Percentiles rank a stretch among this genome's conserved stretches.
Conservation (phyloP, 352 stramenopile species). For the Phytophthora crassamura region DNA sequence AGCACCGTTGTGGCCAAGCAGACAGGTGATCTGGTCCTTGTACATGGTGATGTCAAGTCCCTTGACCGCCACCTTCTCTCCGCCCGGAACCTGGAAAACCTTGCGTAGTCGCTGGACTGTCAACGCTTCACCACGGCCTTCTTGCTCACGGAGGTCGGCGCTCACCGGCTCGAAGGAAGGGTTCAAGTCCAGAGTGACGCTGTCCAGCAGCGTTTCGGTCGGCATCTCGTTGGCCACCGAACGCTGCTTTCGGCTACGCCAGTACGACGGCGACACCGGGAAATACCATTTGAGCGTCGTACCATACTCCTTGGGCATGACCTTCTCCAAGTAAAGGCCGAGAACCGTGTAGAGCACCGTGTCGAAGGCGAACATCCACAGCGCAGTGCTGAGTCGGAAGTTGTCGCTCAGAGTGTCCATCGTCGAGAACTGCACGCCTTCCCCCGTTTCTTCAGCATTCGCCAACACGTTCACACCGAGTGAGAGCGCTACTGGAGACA, state of each 20-base stretch:
- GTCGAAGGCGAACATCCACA: slow-evolving; percentile 87
- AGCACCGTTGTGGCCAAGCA: slow-evolving; percentile 82
- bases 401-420: slow-evolving; percentile 43
- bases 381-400: slow-evolving; percentile 52
- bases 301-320: slow-evolving; percentile 94
- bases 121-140: slow-evolving; percentile 54
- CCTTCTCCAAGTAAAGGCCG: slow-evolving; percentile 89
- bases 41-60: slow-evolving; percentile 84
- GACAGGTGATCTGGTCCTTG: slow-evolving; percentile 73
- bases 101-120: slow-evolving; percentile 71
- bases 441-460: slow-evolving; percentile 48
- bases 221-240: background rate
- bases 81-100: slow-evolving; percentile 79
- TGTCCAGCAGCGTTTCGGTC: slow-evolving; percentile 19
- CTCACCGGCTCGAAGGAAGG: slow-evolving; percentile 53
- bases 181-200: slow-evolving; percentile 50
- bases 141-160: slow-evolving; percentile 52
- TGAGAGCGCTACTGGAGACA: slow-evolving; percentile 63
- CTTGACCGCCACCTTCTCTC: slow-evolving; percentile 89
- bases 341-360: slow-evolving; percentile 88
- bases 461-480: slow-evolving; percentile 67
- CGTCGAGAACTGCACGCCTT: slow-evolving; percentile 58
- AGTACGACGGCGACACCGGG: slow-evolving; percentile 60
- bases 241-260: slow-evolving; percentile 16
- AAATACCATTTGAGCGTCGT: too few species aligned